These are phyloP conservation scores for Sideroxylon spinosum DNA, from an alignment of 179 eudicot species.

Conservation along the genomic window DNA sequence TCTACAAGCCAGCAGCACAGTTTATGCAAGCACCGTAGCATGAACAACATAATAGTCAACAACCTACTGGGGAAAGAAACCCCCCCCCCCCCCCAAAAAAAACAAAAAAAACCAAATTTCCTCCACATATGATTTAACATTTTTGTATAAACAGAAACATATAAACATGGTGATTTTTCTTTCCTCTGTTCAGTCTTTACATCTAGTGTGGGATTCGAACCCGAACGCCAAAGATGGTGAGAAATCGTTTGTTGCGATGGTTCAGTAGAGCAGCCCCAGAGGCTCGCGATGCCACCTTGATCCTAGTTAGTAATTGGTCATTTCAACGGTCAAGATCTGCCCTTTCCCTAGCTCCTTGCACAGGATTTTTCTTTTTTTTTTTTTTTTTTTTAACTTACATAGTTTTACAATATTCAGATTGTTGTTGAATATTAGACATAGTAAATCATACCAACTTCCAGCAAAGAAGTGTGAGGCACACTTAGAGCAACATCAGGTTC, in stretches of 20 bases:
- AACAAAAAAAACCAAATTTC: neutral
- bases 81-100: too few species aligned
- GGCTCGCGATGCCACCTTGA: neutral
- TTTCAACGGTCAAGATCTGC: neutral
- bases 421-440: slow-evolving; percentile 26
- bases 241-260: neutral
- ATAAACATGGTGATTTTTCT: neutral
- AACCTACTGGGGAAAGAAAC: neutral
- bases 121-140: neutral
- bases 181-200: neutral
- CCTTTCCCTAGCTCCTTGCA: neutral
- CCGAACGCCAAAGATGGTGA: neutral
- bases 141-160: neutral
- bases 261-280: neutral
- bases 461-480: slow-evolving; percentile 56
- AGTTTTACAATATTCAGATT: neutral
- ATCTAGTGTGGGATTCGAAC: neutral
- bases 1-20: too few species aligned
- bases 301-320: neutral
- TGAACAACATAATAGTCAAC: neutral
- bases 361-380: neutral
- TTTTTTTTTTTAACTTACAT: too few species aligned
- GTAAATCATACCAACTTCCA: slow-evolving; percentile 78
- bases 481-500: slow-evolving; percentile 43
- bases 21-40: neutral